Evolutionary conservation across 345 rosid genomes (phyloP).

Genomic region (Corchorus capsularis): DNA sequence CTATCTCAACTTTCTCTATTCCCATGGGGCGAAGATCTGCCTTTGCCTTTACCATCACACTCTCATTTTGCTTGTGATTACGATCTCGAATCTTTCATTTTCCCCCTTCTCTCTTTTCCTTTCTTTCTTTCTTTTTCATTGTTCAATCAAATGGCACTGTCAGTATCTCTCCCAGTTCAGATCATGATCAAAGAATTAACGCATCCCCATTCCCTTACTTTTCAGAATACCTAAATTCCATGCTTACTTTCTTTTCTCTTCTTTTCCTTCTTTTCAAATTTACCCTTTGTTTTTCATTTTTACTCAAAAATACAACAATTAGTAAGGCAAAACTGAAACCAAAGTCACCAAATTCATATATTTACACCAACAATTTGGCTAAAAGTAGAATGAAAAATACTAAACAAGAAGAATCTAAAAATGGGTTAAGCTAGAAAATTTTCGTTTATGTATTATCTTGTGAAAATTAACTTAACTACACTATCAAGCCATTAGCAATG

Average conservation of each 20-base stretch:
- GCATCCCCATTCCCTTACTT: slow-evolving; percentile 19
- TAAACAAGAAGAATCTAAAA: too few relatives aligned
- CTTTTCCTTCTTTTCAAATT: not conserved
- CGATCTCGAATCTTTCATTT: slow-evolving; percentile 56
- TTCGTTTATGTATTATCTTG: not conserved
- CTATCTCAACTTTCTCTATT: slow-evolving; percentile 45
- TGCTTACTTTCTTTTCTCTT: not conserved
- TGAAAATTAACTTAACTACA: slow-evolving; percentile 24
- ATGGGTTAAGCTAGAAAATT: not conserved
- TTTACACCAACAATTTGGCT: not conserved
- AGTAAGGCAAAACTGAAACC: not conserved
- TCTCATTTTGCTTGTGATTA: slow-evolving; percentile 47
- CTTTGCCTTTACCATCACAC: slow-evolving; percentile 35
- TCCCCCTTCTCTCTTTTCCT: not conserved
- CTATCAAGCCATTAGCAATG: slow-evolving; percentile 49
- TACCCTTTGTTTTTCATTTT: not conserved
- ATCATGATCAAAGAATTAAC: slow-evolving; percentile 19
- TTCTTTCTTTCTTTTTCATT: slow-evolving; percentile 6
- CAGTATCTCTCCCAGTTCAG: slow-evolving; percentile 18
- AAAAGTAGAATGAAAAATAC: not conserved
- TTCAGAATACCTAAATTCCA: slow-evolving; percentile 9
- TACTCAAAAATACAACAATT: not conserved
- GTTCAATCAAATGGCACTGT: slow-evolving; percentile 18
- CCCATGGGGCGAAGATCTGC: slow-evolving; percentile 53
- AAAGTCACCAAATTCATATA: not conserved